phyloP scores from a whole-genome alignment of 2,329 filamentous ascomycete species.

The Botrytis fragariae region DNA sequence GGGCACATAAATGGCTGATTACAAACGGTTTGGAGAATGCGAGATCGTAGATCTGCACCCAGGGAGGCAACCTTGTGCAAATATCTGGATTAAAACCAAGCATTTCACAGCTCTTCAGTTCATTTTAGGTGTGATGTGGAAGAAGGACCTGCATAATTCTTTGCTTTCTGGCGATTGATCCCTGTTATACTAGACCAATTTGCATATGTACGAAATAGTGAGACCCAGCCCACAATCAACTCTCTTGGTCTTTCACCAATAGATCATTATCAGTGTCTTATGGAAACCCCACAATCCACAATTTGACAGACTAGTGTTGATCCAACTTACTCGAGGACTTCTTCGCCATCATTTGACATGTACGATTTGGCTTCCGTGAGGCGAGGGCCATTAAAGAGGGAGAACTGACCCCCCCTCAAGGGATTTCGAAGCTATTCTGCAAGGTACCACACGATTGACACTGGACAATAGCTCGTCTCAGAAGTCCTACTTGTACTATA shows the following conservation, averaged over 20 bases:
- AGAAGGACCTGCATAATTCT: conserved; percentile 15
- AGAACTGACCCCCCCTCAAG: conserved; percentile 26
- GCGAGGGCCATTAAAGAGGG: conserved; percentile 26
- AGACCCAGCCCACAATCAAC: conserved; percentile 7
- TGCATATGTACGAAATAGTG: conserved; percentile 21
- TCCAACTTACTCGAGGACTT: conserved; percentile 28
- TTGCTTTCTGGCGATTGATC: background rate
- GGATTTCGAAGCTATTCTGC: conserved; percentile 27
- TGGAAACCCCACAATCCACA: conserved; percentile 26
- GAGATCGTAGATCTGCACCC: conserved; percentile 15
- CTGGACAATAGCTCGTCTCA: conserved; percentile 21
- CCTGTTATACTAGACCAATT: conserved; percentile 15
- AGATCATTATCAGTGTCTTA: conserved; percentile 19
- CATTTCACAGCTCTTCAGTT: background rate
- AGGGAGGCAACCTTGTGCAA: conserved; percentile 14
- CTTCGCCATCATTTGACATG: conserved; percentile 21
- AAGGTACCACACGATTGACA: conserved; percentile 27
- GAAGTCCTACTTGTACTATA: conserved; percentile 10
- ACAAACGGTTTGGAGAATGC: conserved; percentile 14
- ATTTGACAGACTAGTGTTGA: conserved; percentile 23
- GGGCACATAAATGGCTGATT: conserved; percentile 8
- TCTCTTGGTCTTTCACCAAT: conserved; percentile 13
- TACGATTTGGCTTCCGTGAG: conserved; percentile 10
- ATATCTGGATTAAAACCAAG: conserved; percentile 1
- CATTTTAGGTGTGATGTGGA: conserved; percentile 3